These are phyloP conservation scores for Neofusicoccum parvum DNA, from an alignment of 2,329 filamentous ascomycete genomes.

Conservation along the genomic window DNA sequence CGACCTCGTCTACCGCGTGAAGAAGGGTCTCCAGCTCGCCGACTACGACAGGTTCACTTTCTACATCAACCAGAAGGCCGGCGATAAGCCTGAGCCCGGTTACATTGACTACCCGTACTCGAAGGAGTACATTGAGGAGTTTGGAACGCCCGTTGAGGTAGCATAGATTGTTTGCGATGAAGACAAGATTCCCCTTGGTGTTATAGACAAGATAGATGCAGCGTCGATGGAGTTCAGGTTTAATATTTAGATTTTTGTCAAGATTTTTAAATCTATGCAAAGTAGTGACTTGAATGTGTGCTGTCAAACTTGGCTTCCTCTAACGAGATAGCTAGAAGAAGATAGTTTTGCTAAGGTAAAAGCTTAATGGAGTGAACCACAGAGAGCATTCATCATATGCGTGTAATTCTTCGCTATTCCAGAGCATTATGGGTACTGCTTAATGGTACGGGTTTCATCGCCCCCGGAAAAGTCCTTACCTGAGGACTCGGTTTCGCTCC, in stretches of 20 bases:
- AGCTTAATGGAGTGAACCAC: too few relatives aligned
- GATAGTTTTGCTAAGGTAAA: too few relatives aligned
- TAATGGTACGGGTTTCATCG: too few relatives aligned
- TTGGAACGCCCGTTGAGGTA: conserved; percentile 19
- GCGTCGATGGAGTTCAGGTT: background rate
- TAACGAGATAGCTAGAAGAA: too few relatives aligned
- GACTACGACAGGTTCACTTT: conserved; percentile 51
- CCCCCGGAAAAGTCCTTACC: too few relatives aligned
- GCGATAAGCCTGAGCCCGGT: conserved; percentile 28
- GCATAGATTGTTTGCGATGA: background rate
- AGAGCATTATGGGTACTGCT: too few relatives aligned
- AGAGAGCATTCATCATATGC: too few relatives aligned
- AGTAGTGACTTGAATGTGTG: too few relatives aligned
- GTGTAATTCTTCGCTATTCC: too few relatives aligned
- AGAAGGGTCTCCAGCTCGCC: conserved; percentile 46
- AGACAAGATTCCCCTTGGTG: background rate
- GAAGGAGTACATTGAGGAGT: conserved; percentile 31
- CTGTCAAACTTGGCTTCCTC: too few relatives aligned
- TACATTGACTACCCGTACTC: conserved; percentile 48
- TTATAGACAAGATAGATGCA: background rate
- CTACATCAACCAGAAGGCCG: conserved; percentile 35
- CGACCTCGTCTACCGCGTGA: conserved; percentile 50
- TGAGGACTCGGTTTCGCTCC: too few relatives aligned
- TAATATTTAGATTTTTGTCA: background rate
- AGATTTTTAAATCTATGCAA: too few relatives aligned